Evolutionary conservation across 371 early-diverging fungal species (phyloP).

Genomic region (Mucor racemosus): DNA sequence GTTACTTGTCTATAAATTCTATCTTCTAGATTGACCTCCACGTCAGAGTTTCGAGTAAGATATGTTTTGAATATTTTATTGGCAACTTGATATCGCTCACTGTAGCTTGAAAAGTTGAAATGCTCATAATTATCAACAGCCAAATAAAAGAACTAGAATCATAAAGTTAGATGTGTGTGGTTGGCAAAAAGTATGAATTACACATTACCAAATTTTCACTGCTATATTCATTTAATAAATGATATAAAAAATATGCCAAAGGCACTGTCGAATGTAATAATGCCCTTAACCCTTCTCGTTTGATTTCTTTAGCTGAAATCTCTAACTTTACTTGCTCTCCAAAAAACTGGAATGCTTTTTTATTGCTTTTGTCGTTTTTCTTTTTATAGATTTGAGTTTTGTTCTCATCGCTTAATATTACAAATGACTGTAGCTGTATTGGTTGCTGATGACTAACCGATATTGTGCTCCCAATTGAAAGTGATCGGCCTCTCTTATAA

Average conservation of each 20-base stretch:
- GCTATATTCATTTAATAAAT: slow-evolving; percentile 49
- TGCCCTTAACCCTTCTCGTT: slow-evolving; percentile 43
- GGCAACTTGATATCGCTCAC: slow-evolving; percentile 40
- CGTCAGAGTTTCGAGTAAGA: slow-evolving; percentile 39
- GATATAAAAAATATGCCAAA: slow-evolving; percentile 52
- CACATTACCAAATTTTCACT: slow-evolving; percentile 51
- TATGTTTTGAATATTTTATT: slow-evolving; percentile 43
- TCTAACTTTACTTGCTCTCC: slow-evolving; percentile 41
- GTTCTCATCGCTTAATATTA: background rate
- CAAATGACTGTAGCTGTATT: background rate
- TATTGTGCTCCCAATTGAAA: slow-evolving; percentile 21
- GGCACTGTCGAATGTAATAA: slow-evolving; percentile 48
- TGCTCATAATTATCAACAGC: slow-evolving; percentile 56
- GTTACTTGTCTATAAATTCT: slow-evolving; percentile 31
- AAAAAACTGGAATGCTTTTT: slow-evolving; percentile 48
- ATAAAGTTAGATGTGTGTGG: too few species aligned
- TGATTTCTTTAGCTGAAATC: slow-evolving; percentile 45
- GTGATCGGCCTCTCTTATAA: slow-evolving; percentile 14
- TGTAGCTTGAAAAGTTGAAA: slow-evolving; percentile 27
- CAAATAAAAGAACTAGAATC: slow-evolving; percentile 46
- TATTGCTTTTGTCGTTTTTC: slow-evolving; percentile 26
- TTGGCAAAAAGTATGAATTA: background rate
- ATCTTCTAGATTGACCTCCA: slow-evolving; percentile 58
- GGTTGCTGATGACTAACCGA: background rate
- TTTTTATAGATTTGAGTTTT: slow-evolving; percentile 7